A percentile compares a stretch with the other conserved stretches of the same genome.
phyloP scores from a whole-genome alignment of 208 protist species.

The Acanthamoeba castellanii region DNA sequence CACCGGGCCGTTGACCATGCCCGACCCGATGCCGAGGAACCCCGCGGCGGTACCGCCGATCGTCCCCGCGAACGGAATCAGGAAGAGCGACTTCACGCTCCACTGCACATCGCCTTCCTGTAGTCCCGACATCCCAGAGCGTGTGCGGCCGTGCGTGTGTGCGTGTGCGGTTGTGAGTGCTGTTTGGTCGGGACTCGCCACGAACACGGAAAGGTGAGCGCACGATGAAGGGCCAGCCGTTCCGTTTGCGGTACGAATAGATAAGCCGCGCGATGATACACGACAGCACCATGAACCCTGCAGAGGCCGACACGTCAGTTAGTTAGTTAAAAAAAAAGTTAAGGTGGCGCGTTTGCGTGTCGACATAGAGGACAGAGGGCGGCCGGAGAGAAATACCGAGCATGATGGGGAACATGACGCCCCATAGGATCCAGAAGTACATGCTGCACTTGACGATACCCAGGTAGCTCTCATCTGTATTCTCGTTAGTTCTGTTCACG shows the following conservation, averaged over 20 bases:
- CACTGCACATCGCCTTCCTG: conserved; percentile 84
- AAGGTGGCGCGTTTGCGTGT: neutral
- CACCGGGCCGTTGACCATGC: conserved; percentile 88
- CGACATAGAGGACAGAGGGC: neutral
- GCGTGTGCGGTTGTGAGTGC: too few relatives aligned
- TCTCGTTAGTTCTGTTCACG: neutral
- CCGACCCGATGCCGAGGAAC: conserved; percentile 84
- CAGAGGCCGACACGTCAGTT: neutral
- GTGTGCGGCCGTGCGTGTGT: neutral
- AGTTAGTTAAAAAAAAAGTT: too few relatives aligned
- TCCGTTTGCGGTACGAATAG: conserved; percentile 18
- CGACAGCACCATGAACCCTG: neutral
- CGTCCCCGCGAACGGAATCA: conserved; percentile 75
- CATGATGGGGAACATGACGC: conserved; percentile 74
- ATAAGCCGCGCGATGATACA: neutral
- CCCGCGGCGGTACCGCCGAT: conserved; percentile 83
- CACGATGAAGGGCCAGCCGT: conserved; percentile 49
- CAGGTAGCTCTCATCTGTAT: neutral
- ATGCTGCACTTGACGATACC: conserved; percentile 12
- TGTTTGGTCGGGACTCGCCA: neutral
- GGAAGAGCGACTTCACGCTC: conserved; percentile 59
- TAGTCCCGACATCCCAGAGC: neutral
- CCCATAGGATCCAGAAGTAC: conserved; percentile 76
- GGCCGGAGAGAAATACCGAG: neutral
- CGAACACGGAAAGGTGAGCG: neutral